Percentiles rank a stretch among this genome's conserved stretches.
Conservation (phyloP, 805 yeast species). For the Ogataea trehalophila region DNA sequence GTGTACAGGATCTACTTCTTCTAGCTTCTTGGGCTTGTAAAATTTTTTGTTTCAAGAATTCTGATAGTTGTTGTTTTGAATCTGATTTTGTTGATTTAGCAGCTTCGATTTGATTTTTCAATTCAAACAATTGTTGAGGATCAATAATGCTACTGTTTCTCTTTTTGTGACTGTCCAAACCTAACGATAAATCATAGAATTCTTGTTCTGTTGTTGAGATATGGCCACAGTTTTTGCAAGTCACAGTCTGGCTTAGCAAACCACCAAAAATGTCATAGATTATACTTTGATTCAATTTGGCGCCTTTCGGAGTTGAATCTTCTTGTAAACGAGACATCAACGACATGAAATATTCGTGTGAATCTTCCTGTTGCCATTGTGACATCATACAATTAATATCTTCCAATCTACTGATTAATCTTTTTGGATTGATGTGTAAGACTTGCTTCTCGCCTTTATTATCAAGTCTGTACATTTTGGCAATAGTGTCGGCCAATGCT, state of each 20-base stretch:
- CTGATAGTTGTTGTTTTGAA: conserved; percentile 23
- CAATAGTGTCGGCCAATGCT: conserved; percentile 62
- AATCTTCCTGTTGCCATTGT: conserved; percentile 96
- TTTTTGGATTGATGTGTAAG: conserved; percentile 67
- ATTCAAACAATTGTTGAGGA: conserved; percentile 22
- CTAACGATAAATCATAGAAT: conserved; percentile 85
- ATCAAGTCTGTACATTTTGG: conserved; percentile 63
- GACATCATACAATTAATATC: conserved; percentile 96
- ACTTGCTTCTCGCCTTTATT: conserved; percentile 32
- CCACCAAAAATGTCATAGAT: conserved; percentile 96
- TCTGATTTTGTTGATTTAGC: conserved; percentile 20
- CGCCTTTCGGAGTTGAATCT: conserved; percentile 88
- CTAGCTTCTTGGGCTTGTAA: conserved; percentile 22
- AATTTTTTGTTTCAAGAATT: conserved; percentile 27
- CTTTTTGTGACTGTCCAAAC: conserved; percentile 53
- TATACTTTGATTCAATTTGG: conserved; percentile 72
- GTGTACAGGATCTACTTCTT: conserved; percentile 23
- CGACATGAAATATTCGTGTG: conserved; percentile 96
- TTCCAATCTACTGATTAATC: conserved; percentile 61
- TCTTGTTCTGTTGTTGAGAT: conserved; percentile 87
- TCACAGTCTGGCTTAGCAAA: conserved; percentile 72
- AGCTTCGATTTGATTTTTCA: conserved; percentile 25
- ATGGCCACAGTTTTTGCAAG: conserved; percentile 78
- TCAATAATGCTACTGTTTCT: conserved; percentile 30
- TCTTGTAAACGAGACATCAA: conserved; percentile 83